These are phyloP conservation scores for Termitomyces sp. DNA, from an alignment of 768 basidiomycete species.

Conservation along the genomic window DNA sequence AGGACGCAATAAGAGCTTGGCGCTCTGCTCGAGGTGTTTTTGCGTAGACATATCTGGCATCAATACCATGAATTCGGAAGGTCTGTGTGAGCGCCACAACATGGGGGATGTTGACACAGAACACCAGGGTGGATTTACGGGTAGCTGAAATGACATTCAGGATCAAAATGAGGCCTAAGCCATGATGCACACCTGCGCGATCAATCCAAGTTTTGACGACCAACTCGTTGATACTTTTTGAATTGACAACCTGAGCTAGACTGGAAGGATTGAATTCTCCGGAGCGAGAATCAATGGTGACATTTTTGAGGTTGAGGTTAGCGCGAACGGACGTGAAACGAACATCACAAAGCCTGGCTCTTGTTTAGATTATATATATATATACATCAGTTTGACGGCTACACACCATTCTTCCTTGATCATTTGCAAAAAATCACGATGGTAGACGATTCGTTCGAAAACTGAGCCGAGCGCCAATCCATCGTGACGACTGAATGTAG, in stretches of 20 bases:
- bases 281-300: conserved; percentile 59
- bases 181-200: conserved; percentile 57
- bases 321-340: conserved; percentile 83
- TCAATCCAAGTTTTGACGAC: conserved; percentile 86
- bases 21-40: conserved; percentile 64
- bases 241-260: conserved; percentile 81
- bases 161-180: not conserved
- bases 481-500: conserved; percentile 92
- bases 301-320: conserved; percentile 61
- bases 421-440: conserved; percentile 89
- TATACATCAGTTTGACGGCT: not conserved
- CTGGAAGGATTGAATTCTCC: conserved; percentile 83
- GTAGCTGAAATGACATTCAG: conserved; percentile 31
- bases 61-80: conserved; percentile 74
- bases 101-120: conserved; percentile 84
- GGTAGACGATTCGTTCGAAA: conserved; percentile 90
- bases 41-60: conserved; percentile 79
- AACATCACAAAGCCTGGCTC: conserved; percentile 73
- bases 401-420: conserved; percentile 84
- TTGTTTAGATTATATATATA: conserved; percentile 20
- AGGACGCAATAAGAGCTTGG: conserved; percentile 56
- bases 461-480: conserved; percentile 85
- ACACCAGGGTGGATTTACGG: conserved; percentile 88
- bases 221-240: conserved; percentile 68
- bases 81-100: conserved; percentile 67